These are phyloP conservation scores for Hymenoscyphus linearis DNA, from an alignment of 2,329 filamentous ascomycete species.

Conservation along the genomic window DNA sequence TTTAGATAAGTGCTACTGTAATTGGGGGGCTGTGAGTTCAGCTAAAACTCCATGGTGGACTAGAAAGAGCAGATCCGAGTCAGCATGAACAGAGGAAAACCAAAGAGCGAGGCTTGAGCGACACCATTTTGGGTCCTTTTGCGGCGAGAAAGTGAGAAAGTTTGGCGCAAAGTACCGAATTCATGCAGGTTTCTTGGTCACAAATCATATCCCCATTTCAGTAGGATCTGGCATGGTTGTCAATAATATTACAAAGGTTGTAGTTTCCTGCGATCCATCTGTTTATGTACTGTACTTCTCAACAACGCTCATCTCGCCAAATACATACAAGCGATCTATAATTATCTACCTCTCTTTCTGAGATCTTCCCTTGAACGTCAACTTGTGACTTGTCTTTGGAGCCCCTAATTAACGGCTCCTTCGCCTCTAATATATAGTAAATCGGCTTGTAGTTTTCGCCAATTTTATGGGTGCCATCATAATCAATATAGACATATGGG, in stretches of 20 bases:
- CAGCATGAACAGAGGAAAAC: too few relatives aligned
- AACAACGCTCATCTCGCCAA: not conserved
- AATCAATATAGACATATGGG: conserved; percentile 64
- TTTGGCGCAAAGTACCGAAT: too few relatives aligned
- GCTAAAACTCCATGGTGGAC: too few relatives aligned
- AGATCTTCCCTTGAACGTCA: not conserved
- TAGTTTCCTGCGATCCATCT: not conserved
- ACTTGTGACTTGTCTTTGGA: conserved; percentile 15
- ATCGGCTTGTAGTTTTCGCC: conserved; percentile 20
- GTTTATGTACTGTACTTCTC: not conserved
- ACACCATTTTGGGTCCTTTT: too few relatives aligned
- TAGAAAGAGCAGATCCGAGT: too few relatives aligned
- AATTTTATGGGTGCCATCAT: conserved; percentile 31
- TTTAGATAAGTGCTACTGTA: too few relatives aligned
- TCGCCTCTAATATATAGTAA: conserved; percentile 15
- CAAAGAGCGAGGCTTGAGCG: too few relatives aligned
- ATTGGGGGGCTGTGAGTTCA: too few relatives aligned
- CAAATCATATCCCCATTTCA: not conserved
- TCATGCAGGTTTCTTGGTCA: too few relatives aligned
- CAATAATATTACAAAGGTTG: not conserved
- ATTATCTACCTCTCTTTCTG: not conserved
- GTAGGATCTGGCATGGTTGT: not conserved
- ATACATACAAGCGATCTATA: not conserved
- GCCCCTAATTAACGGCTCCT: conserved; percentile 16
- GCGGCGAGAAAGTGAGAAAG: too few relatives aligned